These are phyloP conservation scores for Rhizopus arrhizus DNA, from an alignment of 371 early-diverging fungal species.

Conservation along the genomic window DNA sequence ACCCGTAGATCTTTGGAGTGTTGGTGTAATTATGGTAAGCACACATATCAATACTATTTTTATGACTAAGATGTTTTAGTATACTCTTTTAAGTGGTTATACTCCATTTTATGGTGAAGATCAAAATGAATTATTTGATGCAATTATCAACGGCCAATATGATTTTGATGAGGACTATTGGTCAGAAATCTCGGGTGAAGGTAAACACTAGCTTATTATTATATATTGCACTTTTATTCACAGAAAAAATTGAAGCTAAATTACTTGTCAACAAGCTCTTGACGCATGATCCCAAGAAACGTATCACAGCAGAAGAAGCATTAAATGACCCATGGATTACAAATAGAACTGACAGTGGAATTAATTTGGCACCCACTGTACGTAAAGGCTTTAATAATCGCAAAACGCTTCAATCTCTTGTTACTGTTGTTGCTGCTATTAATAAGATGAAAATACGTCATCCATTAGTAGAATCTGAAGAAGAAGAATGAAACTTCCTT, in stretches of 20 bases:
- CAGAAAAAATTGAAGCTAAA: slow-evolving; percentile 60
- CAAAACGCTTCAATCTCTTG: slow-evolving; percentile 25
- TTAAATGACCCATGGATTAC: slow-evolving; percentile 72
- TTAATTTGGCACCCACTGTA: slow-evolving; percentile 37
- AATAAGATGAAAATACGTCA: slow-evolving; percentile 17
- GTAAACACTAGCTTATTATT: slow-evolving; percentile 24
- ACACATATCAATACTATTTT: no score
- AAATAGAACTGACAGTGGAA: slow-evolving; percentile 6
- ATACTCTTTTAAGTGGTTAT: slow-evolving; percentile 81
- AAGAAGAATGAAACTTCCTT: background rate
- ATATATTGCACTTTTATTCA: no score
- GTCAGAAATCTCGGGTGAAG: slow-evolving; percentile 72
- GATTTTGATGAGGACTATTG: slow-evolving; percentile 79
- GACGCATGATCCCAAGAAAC: slow-evolving; percentile 65
- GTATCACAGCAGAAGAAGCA: slow-evolving; percentile 77
- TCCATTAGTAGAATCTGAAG: slow-evolving; percentile 1
- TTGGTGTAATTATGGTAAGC: slow-evolving; percentile 81
- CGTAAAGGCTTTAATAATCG: slow-evolving; percentile 36
- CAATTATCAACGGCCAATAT: slow-evolving; percentile 65
- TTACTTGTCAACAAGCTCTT: slow-evolving; percentile 73
- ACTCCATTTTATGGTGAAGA: slow-evolving; percentile 85
- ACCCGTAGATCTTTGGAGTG: slow-evolving; percentile 84
- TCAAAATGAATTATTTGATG: slow-evolving; percentile 59
- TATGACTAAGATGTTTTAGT: slow-evolving; percentile 25
- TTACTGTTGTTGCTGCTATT: slow-evolving; percentile 28